Conservation (phyloP, 202 grass and related monocot genomes). For the Zoysia matrella region DNA sequence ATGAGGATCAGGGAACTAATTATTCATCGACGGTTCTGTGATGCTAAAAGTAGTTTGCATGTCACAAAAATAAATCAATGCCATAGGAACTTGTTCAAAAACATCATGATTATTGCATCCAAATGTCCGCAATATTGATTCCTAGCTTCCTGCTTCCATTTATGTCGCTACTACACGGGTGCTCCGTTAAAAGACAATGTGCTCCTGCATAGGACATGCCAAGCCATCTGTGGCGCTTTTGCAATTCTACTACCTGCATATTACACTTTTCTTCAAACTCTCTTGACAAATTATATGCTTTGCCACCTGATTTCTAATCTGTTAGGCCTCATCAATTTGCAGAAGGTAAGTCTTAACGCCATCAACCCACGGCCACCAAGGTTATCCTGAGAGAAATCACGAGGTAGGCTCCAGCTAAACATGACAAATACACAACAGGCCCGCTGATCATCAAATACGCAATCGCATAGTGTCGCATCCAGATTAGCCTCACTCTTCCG, state of each 20-base stretch:
- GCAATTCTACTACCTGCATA: background rate
- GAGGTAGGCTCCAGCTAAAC: background rate
- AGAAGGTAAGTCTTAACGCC: background rate
- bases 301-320: background rate
- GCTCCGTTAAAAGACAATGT: no score
- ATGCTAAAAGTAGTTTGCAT: slow-evolving; percentile 7
- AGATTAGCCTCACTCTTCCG: background rate
- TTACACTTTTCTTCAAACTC: background rate
- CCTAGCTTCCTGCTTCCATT: no score
- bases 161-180: no score
- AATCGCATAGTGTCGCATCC: background rate
- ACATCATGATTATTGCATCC: no score
- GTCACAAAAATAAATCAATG: no score
- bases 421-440: background rate
- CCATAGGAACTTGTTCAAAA: no score
- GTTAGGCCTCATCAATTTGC: background rate
- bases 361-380: background rate
- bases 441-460: background rate
- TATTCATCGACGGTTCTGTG: background rate
- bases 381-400: background rate
- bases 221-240: no score
- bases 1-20: background rate
- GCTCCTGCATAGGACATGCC: no score
- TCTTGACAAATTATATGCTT: background rate
- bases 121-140: no score